Base-by-base conservation (phyloP, 1,284 basidiomycete genomes). In the Ganoderma leucocontextum region DNA sequence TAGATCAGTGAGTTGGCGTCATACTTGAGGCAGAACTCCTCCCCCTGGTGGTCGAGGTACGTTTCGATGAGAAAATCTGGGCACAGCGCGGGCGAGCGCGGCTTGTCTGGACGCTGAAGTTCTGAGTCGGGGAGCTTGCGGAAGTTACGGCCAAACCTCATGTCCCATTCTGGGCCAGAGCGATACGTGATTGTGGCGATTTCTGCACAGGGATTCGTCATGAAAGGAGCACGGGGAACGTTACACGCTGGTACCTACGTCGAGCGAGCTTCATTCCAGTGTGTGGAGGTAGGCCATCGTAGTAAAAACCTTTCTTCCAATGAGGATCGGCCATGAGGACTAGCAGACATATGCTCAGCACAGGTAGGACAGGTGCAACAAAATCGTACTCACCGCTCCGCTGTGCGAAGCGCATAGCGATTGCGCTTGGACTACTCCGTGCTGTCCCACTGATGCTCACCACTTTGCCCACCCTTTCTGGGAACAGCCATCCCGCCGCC, bases 151-250 rank as follows among this genome's bases (percentile, higher is more conserved):
- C 95, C 96, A 77, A 99, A 99, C 13, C 98, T 91, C 76, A 94
- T 88, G 81, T 99, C 98, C 97, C 97, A 99, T 81, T 99, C 97
- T 5, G 98, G 97, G 0, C 98, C 98, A 9, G 97, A 99, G 35
- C 98, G 92, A 81, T 99, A 99, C 0, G 98, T 99, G 78, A 99
- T 98, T 0, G 98, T 99, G 6, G 98, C 98, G 74, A 99, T 99
- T 83, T 99, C 95, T 96, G 76, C 9, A 62, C 55, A 29, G 61
- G 60, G 42, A 22, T 60, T 39, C 29, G 55, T 13, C 47, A 72
- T 64, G 47, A 63, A 29, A 33, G 47, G 10, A n/a, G 57, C 19
- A 41, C n/a, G 57, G 25, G 53, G 42, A 7, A 17, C 44, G 60
- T 29, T 25, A 25, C 29, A 41, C 38, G 38, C 17, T 58, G 2